Evolutionary conservation across 441 rosid species (phyloP).

Genomic region (Bruguiera hainesii): DNA sequence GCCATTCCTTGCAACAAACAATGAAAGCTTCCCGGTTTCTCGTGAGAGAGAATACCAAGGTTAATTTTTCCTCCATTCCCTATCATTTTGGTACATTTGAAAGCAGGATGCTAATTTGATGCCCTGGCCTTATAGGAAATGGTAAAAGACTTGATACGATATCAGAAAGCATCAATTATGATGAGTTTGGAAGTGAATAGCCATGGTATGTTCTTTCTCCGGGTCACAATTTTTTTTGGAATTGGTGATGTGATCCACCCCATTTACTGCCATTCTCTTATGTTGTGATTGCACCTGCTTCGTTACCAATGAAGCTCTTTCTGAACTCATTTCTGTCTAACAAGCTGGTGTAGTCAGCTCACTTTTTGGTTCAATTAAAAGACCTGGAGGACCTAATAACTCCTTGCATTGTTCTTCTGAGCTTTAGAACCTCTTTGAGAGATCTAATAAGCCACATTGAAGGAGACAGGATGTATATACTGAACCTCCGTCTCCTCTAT

Average conservation of each 20-base stretch:
- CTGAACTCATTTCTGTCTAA: too few relatives aligned
- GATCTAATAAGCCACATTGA: too few relatives aligned
- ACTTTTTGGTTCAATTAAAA: too few relatives aligned
- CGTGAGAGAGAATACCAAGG: slow-evolving; percentile 83
- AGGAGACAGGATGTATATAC: too few relatives aligned
- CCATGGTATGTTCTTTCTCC: slow-evolving; percentile 25
- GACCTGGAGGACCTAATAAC: too few relatives aligned
- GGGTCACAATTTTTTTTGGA: neutral
- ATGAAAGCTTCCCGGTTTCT: slow-evolving; percentile 65
- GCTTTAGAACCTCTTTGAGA: too few relatives aligned
- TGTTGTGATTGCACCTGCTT: neutral
- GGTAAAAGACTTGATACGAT: slow-evolving; percentile 78
- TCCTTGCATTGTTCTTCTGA: too few relatives aligned
- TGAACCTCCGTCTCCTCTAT: too few relatives aligned
- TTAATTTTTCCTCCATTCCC: slow-evolving; percentile 18
- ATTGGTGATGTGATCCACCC: neutral
- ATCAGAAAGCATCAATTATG: slow-evolving; percentile 83
- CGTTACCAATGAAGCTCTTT: too few relatives aligned
- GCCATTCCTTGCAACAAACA: slow-evolving; percentile 66
- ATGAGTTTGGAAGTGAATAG: slow-evolving; percentile 67
- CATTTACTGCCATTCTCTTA: slow-evolving; percentile 1
- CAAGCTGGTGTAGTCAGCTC: too few relatives aligned
- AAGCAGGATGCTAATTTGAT: slow-evolving; percentile 20
- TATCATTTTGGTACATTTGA: slow-evolving; percentile 1
- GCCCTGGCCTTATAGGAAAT: slow-evolving; percentile 49